Base-by-base conservation (phyloP, 164 flowering plant species). In the Warburgia ugandensis region DNA sequence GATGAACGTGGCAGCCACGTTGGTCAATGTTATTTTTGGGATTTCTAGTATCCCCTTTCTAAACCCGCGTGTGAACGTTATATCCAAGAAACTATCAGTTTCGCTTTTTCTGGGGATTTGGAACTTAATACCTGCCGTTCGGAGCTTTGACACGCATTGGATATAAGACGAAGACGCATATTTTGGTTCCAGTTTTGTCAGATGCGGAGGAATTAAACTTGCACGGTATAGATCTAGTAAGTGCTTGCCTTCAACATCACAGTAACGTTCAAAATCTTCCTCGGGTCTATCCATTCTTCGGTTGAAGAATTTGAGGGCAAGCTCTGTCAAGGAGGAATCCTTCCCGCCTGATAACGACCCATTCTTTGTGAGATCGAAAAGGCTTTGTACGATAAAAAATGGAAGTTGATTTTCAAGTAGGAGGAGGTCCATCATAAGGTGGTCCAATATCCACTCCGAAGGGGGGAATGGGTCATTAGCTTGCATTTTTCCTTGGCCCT, bases 121-220 rank as follows among this genome's bases (percentile, higher is more conserved):
- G 63, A 64, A 64, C 48, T 17, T 29, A n/a, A 68, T 53, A 9
- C 69, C 73, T 1, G 60, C 59, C 11, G 8, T 3, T 20, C 47
- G 63, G 13, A 68, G 73, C 54, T 60, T 68, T 4, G 29, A 48
- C 0, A 68, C 69, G 14, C 57, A 52, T 33, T 22, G 67, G 25
- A 69, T 45, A n/a, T n/a, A n/a, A n/a, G n/a, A n/a, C n/a, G n/a
- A n/a, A n/a, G n/a, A n/a, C n/a, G n/a, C n/a, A 9, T 8, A 1
- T 3, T 3, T 3, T 27, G n/a, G n/a, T n/a, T n/a, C n/a, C n/a
- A 48, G 53, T 32, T 30, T n/a, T 5, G 37, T 0, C 2, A 23
- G 11, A 2, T n/a, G n/a, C n/a, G n/a, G n/a, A n/a, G 61, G 67
- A 12, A 56, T 26, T 20, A 67, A 60, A 22, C 53, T 67, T 23